Evolutionary conservation across 768 basidiomycete species (phyloP), one percentile per base, ranked within the genome.

Genomic region (Phylloporus arenicola): DNA sequence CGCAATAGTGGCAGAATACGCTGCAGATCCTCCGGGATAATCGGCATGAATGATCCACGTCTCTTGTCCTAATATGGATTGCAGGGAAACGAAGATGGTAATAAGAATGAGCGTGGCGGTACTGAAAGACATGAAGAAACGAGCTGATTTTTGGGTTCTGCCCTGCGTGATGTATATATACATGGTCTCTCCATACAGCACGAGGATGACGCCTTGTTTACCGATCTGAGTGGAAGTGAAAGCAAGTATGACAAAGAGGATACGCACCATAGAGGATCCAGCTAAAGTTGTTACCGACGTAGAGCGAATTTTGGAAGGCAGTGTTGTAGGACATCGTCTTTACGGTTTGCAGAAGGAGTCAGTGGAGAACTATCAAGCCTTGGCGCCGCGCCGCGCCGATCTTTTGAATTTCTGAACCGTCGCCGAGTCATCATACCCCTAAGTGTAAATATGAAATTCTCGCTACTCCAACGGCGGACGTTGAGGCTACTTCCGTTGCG

Each of bases 41-140:
- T 64, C 45, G 5, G 58, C 52, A 45, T 70, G 56, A 5, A 65
- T 57, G 8, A 72, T 58, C 71, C 71, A 72, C 54, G 65, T 63
- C 43, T 64, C 54, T 47, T 69, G 51, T 1, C 57, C 63, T 7
- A 63, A 58, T 8, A 64, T 33, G 25, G 45, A 56, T n/a, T 56
- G 54, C 4, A 42, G 43, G 17, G 55, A 55, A 29, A 63, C 55
- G 30, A 58, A 64, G 19, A 66, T 48, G 6, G 67, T 67, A 55
- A 60, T 63, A 5, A 65, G 55, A 22, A 64, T 22, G 3, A 69
- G 55, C 33, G 62, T 19, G 8, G 20, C 34, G 2, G 51, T 53
- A 13, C 56, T 57, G 33, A 57, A 57, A 20, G 27, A 29, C 57
- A 57, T 57, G 20, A 57, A 53, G 20, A 57, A 45, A 12, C 45